Conservation (phyloP, 208 protist species). For the Leptomonas pyrrhocoris region DNA sequence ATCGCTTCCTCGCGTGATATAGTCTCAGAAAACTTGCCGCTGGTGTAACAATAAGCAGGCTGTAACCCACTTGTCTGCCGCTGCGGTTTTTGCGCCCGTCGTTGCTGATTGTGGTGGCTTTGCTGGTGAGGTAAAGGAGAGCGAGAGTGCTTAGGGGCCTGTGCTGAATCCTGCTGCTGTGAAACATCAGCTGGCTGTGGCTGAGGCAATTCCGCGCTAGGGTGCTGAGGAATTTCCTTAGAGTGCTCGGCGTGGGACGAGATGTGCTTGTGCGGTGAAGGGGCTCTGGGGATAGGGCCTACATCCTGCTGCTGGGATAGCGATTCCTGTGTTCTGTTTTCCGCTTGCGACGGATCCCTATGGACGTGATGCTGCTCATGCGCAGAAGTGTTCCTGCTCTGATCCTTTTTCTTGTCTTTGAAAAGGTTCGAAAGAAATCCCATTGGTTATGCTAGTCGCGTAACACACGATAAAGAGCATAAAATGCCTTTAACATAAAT, state of each 20-base stretch:
- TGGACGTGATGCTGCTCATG: conserved; percentile 11
- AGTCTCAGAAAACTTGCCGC: conserved; percentile 25
- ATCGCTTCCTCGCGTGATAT: conserved; percentile 32
- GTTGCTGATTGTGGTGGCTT: background rate
- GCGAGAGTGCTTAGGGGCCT: background rate
- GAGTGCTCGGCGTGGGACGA: conserved; percentile 11
- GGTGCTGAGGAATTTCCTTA: conserved; percentile 13
- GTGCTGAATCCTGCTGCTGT: background rate
- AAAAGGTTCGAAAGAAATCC: conserved; percentile 27
- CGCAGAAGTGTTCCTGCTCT: conserved; percentile 7
- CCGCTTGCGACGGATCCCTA: background rate
- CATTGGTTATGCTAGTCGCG: conserved; percentile 4
- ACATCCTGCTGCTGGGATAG: conserved; percentile 1
- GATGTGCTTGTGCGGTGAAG: background rate
- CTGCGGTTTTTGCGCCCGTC: conserved; percentile 1
- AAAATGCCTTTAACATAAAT: no score
- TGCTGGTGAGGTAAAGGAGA: background rate
- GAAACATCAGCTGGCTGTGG: background rate
- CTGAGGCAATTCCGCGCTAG: conserved; percentile 1
- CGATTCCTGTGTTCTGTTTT: background rate
- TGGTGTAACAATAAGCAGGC: conserved; percentile 31
- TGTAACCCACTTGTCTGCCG: background rate
- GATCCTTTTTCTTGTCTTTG: conserved; percentile 24
- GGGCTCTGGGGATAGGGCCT: background rate
- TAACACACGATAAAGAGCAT: background rate